Evolutionary conservation across 495 filamentous ascomycete genomes (phyloP).

Genomic region (Penicillium ucsense): DNA sequence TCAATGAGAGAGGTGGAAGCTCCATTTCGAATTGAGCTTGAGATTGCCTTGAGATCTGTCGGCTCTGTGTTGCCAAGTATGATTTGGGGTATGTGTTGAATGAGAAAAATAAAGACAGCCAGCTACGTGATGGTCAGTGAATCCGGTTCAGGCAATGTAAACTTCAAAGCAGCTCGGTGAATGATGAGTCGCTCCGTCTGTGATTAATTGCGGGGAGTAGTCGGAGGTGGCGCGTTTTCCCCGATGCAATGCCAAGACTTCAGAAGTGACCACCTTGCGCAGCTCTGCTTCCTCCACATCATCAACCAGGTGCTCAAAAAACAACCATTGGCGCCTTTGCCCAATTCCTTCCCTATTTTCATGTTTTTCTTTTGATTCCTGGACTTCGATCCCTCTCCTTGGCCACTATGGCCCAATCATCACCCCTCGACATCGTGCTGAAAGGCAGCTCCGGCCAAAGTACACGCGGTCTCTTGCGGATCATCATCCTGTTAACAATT

Average conservation of each 20-base stretch:
- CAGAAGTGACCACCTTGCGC: slow-evolving; percentile 42
- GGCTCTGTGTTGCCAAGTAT: too few species aligned
- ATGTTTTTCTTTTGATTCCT: slow-evolving; percentile 19
- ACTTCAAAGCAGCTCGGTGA: too few species aligned
- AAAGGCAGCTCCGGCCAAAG: slow-evolving; percentile 61
- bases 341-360: slow-evolving; percentile 24
- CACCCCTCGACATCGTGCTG: slow-evolving; percentile 46
- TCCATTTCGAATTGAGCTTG: slow-evolving; percentile 16
- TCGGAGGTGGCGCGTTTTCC: slow-evolving; percentile 24
- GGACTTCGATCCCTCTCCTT: slow-evolving; percentile 26
- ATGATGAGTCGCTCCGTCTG: too few species aligned
- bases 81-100: background rate
- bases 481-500: slow-evolving; percentile 87
- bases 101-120: background rate
- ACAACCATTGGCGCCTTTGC: slow-evolving; percentile 25
- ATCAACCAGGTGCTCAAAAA: slow-evolving; percentile 6
- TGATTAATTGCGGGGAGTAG: slow-evolving; percentile 23
- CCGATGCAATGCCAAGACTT: slow-evolving; percentile 21
- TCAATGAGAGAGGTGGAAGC: slow-evolving; percentile 24
- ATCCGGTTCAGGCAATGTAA: too few species aligned
- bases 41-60: background rate
- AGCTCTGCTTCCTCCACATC: slow-evolving; percentile 29
- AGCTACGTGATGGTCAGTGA: too few species aligned
- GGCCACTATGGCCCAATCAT: slow-evolving; percentile 46
- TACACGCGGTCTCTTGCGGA: slow-evolving; percentile 75